Conservation (phyloP, 2,329 filamentous ascomycete species). For the Ascocoryne sarcoides region DNA sequence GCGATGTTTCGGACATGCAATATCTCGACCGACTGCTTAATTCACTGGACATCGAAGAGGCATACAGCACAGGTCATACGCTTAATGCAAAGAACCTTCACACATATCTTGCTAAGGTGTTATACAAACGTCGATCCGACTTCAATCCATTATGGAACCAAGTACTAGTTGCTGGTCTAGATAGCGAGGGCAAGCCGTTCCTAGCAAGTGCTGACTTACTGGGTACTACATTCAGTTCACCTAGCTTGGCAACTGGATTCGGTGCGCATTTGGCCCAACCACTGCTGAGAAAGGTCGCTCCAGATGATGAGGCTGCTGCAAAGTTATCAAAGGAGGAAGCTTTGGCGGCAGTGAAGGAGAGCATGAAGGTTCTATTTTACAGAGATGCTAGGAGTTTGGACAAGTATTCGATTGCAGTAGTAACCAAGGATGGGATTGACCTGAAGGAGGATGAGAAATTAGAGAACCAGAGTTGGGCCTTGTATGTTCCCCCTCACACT, state of each 20-base stretch:
- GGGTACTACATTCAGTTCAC: slow-evolving; percentile 82
- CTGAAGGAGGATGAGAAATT: slow-evolving; percentile 78
- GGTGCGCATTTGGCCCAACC: slow-evolving; percentile 89
- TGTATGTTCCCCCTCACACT: slow-evolving; percentile 33
- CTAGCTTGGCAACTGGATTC: slow-evolving; percentile 87
- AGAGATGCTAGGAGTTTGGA: slow-evolving; percentile 89
- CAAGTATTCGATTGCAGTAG: slow-evolving; percentile 80
- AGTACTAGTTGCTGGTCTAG: slow-evolving; percentile 81
- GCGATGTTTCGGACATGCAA: slow-evolving; percentile 98
- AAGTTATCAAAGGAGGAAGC: slow-evolving; percentile 70
- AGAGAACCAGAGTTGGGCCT: slow-evolving; percentile 95
- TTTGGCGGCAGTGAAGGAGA: slow-evolving; percentile 74
- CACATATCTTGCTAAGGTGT: slow-evolving; percentile 90
- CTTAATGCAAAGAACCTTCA: slow-evolving; percentile 92
- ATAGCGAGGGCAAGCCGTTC: slow-evolving; percentile 74
- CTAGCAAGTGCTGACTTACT: slow-evolving; percentile 85
- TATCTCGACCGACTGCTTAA: slow-evolving; percentile 88
- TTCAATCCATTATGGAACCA: slow-evolving; percentile 99
- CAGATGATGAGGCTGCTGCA: slow-evolving; percentile 71
- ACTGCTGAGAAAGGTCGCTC: slow-evolving; percentile 74
- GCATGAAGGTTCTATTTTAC: slow-evolving; percentile 98
- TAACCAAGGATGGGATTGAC: slow-evolving; percentile 84
- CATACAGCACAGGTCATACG: slow-evolving; percentile 53
- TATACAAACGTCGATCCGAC: slow-evolving; percentile 89
- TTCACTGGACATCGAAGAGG: slow-evolving; percentile 79